Conservation (phyloP, 306 rosid genomes). For the Leucaena leucocephala region DNA sequence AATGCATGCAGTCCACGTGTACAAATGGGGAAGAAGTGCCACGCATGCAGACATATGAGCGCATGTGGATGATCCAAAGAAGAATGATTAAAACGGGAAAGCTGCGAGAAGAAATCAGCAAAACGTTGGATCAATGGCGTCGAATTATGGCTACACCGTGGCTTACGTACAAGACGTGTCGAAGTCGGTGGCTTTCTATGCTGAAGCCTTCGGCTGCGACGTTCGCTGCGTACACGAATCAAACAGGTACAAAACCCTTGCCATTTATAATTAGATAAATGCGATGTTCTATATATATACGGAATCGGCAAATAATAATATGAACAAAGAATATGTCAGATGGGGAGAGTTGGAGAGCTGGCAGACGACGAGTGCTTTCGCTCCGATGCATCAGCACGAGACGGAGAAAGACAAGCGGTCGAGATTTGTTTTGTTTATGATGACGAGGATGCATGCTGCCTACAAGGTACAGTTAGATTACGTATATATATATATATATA, state of each 20-base stretch:
- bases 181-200: slow-evolving; percentile 64
- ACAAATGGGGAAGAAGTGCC: slow-evolving; percentile 8
- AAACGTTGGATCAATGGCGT: slow-evolving; percentile 42
- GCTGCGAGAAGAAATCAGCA: neutral
- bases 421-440: slow-evolving; percentile 75
- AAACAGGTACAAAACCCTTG: slow-evolving; percentile 44
- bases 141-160: slow-evolving; percentile 68
- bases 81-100: neutral
- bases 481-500: no score
- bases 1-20: slow-evolving; percentile 42
- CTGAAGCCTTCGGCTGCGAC: slow-evolving; percentile 69
- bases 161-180: slow-evolving; percentile 75
- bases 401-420: slow-evolving; percentile 63
- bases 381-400: slow-evolving; percentile 77
- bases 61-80: neutral
- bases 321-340: slow-evolving; percentile 30
- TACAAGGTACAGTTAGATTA: slow-evolving; percentile 35
- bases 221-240: slow-evolving; percentile 84
- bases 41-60: slow-evolving; percentile 29
- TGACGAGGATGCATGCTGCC: slow-evolving; percentile 80
- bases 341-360: slow-evolving; percentile 94
- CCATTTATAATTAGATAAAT: no score
- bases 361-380: slow-evolving; percentile 80
- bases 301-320: neutral
- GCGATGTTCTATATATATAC: neutral